A percentile compares a stretch with the other conserved stretches of the same genome.
These are phyloP conservation scores for Paramecium biaurelia DNA, from an alignment of 73 alveolate genomes.

Conservation along the genomic window DNA sequence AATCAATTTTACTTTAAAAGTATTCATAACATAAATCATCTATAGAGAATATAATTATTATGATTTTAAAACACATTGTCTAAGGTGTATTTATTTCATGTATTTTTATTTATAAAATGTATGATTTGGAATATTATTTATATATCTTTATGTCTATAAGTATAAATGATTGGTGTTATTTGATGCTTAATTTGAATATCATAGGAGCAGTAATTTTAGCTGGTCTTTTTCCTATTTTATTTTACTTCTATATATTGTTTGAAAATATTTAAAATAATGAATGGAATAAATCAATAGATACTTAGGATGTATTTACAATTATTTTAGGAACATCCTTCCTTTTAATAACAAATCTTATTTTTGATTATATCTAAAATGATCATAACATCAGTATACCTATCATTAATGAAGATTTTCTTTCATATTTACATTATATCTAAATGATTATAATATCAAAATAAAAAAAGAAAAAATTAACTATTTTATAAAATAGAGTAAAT, in stretches of 20 bases:
- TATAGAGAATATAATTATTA: not conserved
- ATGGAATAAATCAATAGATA: not conserved
- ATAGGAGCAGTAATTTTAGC: not conserved
- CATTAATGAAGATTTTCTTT: not conserved
- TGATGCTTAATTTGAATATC: not conserved
- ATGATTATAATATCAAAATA: not conserved
- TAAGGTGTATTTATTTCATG: not conserved
- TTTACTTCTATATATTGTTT: not conserved
- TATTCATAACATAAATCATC: not conserved
- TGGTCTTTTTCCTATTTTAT: not conserved
- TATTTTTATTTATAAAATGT: not conserved
- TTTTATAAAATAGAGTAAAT: constrained; percentile 1
- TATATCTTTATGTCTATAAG: not conserved
- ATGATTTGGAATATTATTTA: not conserved
- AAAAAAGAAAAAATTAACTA: not conserved
- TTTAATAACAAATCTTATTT: not conserved
- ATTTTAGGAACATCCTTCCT: not conserved
- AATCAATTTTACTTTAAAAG: not conserved
- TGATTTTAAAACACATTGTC: not conserved
- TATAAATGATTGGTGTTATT: not conserved
- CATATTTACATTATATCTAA: not conserved
- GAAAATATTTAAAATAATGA: not conserved
- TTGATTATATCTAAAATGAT: not conserved
- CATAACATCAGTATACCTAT: not conserved
- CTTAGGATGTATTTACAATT: not conserved